These are phyloP conservation scores for Peronospora belbahrii DNA, from an alignment of 352 stramenopile species.

Conservation along the genomic window DNA sequence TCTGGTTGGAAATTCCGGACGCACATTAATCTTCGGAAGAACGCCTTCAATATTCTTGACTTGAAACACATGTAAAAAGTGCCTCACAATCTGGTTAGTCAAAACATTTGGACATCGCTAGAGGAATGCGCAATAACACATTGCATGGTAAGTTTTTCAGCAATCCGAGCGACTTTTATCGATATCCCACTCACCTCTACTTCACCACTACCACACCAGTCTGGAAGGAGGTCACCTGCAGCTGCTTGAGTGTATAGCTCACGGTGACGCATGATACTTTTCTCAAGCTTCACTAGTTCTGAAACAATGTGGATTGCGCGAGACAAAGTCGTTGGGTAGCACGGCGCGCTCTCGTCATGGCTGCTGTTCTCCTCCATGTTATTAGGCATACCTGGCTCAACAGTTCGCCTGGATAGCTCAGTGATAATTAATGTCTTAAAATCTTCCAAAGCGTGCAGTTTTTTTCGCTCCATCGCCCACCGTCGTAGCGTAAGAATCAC, in stretches of 20 bases:
- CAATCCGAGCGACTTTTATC: neutral
- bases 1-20: neutral
- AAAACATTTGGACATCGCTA: conserved; percentile 69
- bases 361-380: conserved; percentile 12
- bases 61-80: conserved; percentile 85
- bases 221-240: no score
- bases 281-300: conserved; percentile 81
- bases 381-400: conserved; percentile 34
- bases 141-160: conserved; percentile 3
- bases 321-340: conserved; percentile 34
- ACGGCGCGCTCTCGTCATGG: conserved; percentile 4
- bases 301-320: conserved; percentile 62
- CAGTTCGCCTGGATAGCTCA: conserved; percentile 52
- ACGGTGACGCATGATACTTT: conserved; percentile 64
- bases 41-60: conserved; percentile 81
- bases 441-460: conserved; percentile 49
- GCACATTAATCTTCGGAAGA: conserved; percentile 87
- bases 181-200: conserved; percentile 41
- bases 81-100: conserved; percentile 81
- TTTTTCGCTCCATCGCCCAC: conserved; percentile 53
- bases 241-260: conserved; percentile 78
- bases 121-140: neutral
- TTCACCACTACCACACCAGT: no score
- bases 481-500: conserved; percentile 63
- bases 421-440: conserved; percentile 54